These are phyloP conservation scores for Dryadomyces sulphureus DNA, from an alignment of 2,329 filamentous ascomycete genomes.

Conservation along the genomic window DNA sequence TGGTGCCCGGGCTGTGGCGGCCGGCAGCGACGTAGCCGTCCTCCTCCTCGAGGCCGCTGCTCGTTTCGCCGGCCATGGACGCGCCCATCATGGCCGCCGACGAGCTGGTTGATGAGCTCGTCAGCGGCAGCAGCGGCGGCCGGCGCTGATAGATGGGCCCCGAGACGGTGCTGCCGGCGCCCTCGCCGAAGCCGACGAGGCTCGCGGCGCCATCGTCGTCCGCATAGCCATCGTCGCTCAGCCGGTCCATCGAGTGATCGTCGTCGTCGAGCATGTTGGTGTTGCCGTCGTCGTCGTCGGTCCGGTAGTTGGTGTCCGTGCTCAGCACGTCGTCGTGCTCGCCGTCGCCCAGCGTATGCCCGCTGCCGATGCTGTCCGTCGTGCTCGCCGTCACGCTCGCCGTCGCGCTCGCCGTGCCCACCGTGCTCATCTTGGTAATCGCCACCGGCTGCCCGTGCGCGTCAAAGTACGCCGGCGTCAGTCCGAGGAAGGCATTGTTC, in stretches of 20 bases:
- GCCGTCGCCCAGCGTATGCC: slow-evolving; percentile 17
- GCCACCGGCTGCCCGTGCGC: slow-evolving; percentile 52
- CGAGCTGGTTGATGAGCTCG: neutral
- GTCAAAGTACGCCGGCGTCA: slow-evolving; percentile 67
- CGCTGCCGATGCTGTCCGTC: slow-evolving; percentile 15
- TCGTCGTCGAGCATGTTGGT: slow-evolving; percentile 35
- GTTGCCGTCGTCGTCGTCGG: slow-evolving; percentile 13
- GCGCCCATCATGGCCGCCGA: slow-evolving; percentile 14
- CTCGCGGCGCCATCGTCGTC: slow-evolving; percentile 52
- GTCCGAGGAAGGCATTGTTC: slow-evolving; percentile 8
- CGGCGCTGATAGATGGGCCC: slow-evolving; percentile 56
- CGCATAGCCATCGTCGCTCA: slow-evolving; percentile 59
- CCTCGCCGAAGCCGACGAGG: slow-evolving; percentile 84
- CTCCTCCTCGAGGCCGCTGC: neutral
- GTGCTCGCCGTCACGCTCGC: slow-evolving; percentile 64
- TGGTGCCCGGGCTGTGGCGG: slow-evolving; percentile 23
- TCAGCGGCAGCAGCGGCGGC: slow-evolving; percentile 19
- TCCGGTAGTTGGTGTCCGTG: slow-evolving; percentile 43
- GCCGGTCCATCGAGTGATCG: slow-evolving; percentile 40
- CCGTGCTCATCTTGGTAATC: slow-evolving; percentile 70
- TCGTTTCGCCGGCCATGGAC: slow-evolving; percentile 9
- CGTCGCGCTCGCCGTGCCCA: slow-evolving; percentile 80
- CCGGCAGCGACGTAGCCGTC: neutral
- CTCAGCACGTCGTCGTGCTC: slow-evolving; percentile 53
- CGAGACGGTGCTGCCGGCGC: slow-evolving; percentile 70